Conservation (phyloP, 2,329 filamentous ascomycete species). For the Harringtonia lauricola region DNA sequence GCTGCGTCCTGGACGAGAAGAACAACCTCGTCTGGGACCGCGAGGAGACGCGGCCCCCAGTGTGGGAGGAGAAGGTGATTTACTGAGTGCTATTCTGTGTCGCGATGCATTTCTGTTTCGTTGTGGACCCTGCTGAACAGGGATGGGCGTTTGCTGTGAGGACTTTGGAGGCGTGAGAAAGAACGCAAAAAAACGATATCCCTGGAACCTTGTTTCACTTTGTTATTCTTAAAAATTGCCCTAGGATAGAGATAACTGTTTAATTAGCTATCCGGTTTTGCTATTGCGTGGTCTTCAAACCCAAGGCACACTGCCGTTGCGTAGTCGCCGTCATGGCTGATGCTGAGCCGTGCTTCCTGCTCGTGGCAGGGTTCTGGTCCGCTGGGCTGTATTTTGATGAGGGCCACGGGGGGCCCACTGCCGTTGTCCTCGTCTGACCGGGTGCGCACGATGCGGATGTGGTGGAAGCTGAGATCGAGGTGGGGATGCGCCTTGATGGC, state of each 20-base stretch:
- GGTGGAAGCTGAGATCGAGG: conserved; percentile 48
- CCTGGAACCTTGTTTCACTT: conserved; percentile 7
- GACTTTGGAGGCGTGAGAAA: conserved; percentile 5
- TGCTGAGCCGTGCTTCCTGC: conserved; percentile 57
- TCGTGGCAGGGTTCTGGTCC: conserved; percentile 6
- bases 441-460: conserved; percentile 34
- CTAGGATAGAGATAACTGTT: neutral
- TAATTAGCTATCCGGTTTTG: neutral
- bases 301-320: conserved; percentile 60
- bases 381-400: conserved; percentile 19
- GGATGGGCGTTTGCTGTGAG: neutral
- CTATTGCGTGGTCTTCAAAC: conserved; percentile 8
- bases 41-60: conserved; percentile 20
- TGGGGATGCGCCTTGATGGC: conserved; percentile 59
- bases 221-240: conserved; percentile 4
- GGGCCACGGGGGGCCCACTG: conserved; percentile 30
- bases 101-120: neutral
- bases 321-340: conserved; percentile 81
- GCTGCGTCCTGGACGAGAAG: conserved; percentile 59
- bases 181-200: conserved; percentile 9
- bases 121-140: neutral
- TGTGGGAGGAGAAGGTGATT: conserved; percentile 24
- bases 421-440: conserved; percentile 1
- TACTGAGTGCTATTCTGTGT: conserved; percentile 14
- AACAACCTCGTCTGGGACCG: conserved; percentile 31